Percentiles rank a stretch among this genome's conserved stretches.
Evolutionary conservation across 805 yeast genomes (phyloP).

Genomic region (Allodekkera sacchari): DNA sequence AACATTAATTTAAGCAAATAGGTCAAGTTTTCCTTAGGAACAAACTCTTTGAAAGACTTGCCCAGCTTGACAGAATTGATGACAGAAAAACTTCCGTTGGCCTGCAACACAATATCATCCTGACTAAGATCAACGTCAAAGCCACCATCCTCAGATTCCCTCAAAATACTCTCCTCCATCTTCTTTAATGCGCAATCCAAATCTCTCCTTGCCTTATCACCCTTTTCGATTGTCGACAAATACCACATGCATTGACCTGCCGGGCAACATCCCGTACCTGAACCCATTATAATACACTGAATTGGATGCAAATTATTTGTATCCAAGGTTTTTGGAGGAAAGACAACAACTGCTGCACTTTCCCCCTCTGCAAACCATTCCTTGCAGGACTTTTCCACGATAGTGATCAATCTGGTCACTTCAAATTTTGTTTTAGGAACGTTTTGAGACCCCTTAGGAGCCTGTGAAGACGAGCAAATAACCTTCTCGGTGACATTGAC

Average conservation of each 20-base stretch:
- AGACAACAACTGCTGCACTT: slow-evolving; percentile 78
- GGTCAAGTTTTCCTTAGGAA: slow-evolving; percentile 66
- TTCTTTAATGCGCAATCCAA: slow-evolving; percentile 72
- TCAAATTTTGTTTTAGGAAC: slow-evolving; percentile 41
- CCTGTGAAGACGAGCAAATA: slow-evolving; percentile 66
- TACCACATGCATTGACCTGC: slow-evolving; percentile 87
- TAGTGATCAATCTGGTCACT: slow-evolving; percentile 68
- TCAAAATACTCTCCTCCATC: slow-evolving; percentile 69
- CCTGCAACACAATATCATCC: slow-evolving; percentile 42
- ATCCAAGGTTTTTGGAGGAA: slow-evolving; percentile 78
- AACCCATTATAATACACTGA: slow-evolving; percentile 81
- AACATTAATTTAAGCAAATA: slow-evolving; percentile 54
- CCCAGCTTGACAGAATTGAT: slow-evolving; percentile 81
- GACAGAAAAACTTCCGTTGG: slow-evolving; percentile 54
- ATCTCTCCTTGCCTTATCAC: slow-evolving; percentile 63
- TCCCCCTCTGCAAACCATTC: slow-evolving; percentile 91
- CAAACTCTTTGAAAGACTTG: slow-evolving; percentile 74
- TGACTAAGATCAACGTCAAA: slow-evolving; percentile 44
- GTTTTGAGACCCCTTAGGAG: slow-evolving; percentile 33
- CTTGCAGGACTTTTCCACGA: slow-evolving; percentile 77
- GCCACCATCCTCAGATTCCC: slow-evolving; percentile 64
- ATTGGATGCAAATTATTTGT: slow-evolving; percentile 63
- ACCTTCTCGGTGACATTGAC: slow-evolving; percentile 74
- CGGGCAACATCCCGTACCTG: slow-evolving; percentile 84
- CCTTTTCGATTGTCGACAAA: slow-evolving; percentile 67